Base-by-base conservation (phyloP, 495 filamentous ascomycete genomes). In the Wilcoxina mikolae region DNA sequence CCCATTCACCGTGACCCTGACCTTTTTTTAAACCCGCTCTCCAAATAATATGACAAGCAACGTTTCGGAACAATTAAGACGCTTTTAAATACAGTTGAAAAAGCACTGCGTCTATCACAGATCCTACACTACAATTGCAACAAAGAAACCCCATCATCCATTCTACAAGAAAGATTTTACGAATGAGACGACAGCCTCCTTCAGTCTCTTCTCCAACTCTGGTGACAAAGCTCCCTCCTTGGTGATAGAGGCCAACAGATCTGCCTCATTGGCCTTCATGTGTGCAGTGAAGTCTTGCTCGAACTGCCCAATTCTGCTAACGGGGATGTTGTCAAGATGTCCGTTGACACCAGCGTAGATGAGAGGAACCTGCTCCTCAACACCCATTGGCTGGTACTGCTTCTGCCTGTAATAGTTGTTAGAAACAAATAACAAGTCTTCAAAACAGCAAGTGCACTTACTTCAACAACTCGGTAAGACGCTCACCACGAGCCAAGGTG, bases 311-410 rank as follows among this genome's bases (percentile, higher is more conserved):
- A 95, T 82, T 79, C 84, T 89, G 75, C 59, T 70, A 62, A 94
- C 89, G 56, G 89, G 89, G 60, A 95, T 78, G 59, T 60, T 70
- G 75, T 95, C 89, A 58, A 95, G 82, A 74, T 78, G 76, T 74
- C 91, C 91, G 72, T 98, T 98, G 73, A 98, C 87, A 89, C 91
- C 91, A 65, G 91, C 91, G 75, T 82, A 98, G 78, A 98, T 96
- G 58, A 98, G 82, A 60, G 91, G 91, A 76, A 98, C 91, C 88
- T 96, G 95, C 75, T 96, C 91, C 77, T 89, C 85, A 64, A 96
- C 91, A 65, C 87, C 85, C 91, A 96, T 96, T 65, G 91, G 91
- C 33, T 81, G 82, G 81, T 96, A 98, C 77, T 98, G 91, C 84
- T 95, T 95, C 79, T 98, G 91, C 84, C 95, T 98, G 68, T 54